Base-by-base conservation (phyloP, 1,284 basidiomycete genomes). In the Wallemia mellicola region DNA sequence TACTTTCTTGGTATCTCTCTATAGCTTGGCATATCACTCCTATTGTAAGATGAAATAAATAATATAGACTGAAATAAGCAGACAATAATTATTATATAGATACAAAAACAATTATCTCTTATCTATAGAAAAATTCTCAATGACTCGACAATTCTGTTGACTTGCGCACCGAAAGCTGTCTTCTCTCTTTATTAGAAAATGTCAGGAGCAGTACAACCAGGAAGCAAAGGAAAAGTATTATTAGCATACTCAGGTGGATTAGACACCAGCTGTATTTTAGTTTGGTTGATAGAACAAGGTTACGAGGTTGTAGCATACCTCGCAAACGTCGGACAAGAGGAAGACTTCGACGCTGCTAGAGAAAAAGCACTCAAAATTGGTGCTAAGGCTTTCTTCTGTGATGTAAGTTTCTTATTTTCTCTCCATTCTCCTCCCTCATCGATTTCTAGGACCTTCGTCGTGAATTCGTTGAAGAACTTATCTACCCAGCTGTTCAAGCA, bases 271-370 rank as follows among this genome's bases (percentile, higher is more conserved):
- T 94, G 88, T 72, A 95, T 95, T 72, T 80, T 94, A 66, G 85
- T 85, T 60, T 94, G 88, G 88, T 76, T 94, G 72, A 92, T 96
- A 71, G 91, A 98, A 71, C 77, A 96, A 71, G 89, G 88, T 60
- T 96, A 96, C 73, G 86, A 96, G 68, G 92, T 96, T 64, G 81
- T 86, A 65, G 88, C 91, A 48, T 98, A 92, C 78, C 94, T 98
- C 89, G 91, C 91, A 59, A 88, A 96, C 74, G 88, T 96, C 64
- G 92, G n/a, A 54, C 38, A 54, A 30, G 28, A 27, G 17, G 63
- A 89, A 84, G 91, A 99, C 73, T 98, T 94, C 68, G 86, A 79
- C 62, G 91, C 91, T 61, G 92, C 92, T 60, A 80, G 83, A 65
- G 77, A 77, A 67, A 99, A 99, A 73, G 91, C 92, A 27, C 74